Base-by-base conservation (phyloP, 495 filamentous ascomycete genomes). In the Xylaria telfairii region DNA sequence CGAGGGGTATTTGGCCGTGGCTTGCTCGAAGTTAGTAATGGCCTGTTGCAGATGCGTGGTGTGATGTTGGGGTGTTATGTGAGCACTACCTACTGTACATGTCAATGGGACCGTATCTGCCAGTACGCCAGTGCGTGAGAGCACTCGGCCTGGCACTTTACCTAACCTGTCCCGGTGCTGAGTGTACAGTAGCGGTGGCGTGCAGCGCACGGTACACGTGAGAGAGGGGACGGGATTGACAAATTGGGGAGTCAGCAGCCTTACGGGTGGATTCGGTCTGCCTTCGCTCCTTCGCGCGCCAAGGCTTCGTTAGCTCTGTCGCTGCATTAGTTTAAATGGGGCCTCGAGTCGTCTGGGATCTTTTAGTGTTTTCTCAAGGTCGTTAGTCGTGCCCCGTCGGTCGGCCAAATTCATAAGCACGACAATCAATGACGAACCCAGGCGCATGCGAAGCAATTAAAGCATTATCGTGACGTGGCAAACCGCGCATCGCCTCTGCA, bases 221-320 rank as follows among this genome's bases (percentile, higher is more conserved):
- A 28, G 17, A 21, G 21, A 26, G 13, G 12, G 21, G 9, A 26
- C n/a, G n/a, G n/a, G 32, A 53, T 66, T 68, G 66, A 68, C 66
- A 68, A 68, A 68, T 68, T 51, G 39, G 41, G 54, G 17, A 64
- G 46, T 64, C 68, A 70, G 59, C 57, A 70, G 68, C 68, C 68
- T 70, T 70, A 70, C 30, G 60, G 34, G 68, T 70, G 68, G 68
- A 70, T 69, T 69, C 54, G 24, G 34, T 17, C 34, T 19, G 30
- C 47, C 9, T 68, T 37, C 9, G 28, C 30, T 60, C 67, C 54
- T 62, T 60, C 67, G 44, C 30, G 44, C 44, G 67, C 67, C 56
- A 69, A 69, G 54, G 42, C 49, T 51, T 13, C 8, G 51, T 67
- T 67, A 17, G 46, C 34, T 66, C 64, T 34, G 19, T 54, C 21